Evolutionary conservation across 176 grass and related monocot genomes (phyloP), one percentile per base, ranked within the genome.

Genomic region (Coix lacrymajobi): DNA sequence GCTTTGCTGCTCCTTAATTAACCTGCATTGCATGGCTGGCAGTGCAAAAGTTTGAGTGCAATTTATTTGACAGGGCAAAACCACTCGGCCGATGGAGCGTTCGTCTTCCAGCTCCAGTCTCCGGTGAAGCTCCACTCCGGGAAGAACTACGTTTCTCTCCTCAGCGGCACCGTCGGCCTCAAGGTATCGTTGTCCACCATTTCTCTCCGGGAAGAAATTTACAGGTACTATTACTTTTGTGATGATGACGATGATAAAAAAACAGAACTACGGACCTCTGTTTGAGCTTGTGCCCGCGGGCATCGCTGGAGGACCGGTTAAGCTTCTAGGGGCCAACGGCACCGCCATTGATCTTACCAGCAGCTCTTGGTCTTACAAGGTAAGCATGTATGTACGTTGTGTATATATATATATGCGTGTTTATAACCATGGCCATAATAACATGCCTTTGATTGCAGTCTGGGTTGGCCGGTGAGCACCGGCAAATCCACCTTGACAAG

Each of bases 121-220:
- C 84, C 84, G 0, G 73, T 79, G 66, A 78, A 79, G 12, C 79
- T 90, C 34, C 73, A 79, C 10, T 17, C 75, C 0, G 88, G 88
- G 4, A 90, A 79, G 74, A 95, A 98, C 84, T 63, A 87, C 45
- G 76, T 98, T 14, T 82, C 86, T 11, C 81, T 94, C 17, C 76
- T 98, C 11, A 98, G 95, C 51, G 88, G 76, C 46, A 95, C 95
- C 48, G 82, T 93, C 32, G 95, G 95, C 37, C 84, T 93, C 13
- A 92, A 93, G 88, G 90, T 96, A 81, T 22, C 7, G 22, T 19
- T 28, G 24, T 20, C 49, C 49, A 54, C 49, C 49, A 22, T 54
- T 54, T 54, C 17, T 54, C 17, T 52, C 11, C 17, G 17, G 6
- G 48, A 54, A 54, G 49, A 54, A 54, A 54, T 4, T 54, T 22